Evolutionary conservation across 2,329 filamentous ascomycete species (phyloP), one percentile per base, ranked within the genome.

Genomic region (Davidsoniella virescens): DNA sequence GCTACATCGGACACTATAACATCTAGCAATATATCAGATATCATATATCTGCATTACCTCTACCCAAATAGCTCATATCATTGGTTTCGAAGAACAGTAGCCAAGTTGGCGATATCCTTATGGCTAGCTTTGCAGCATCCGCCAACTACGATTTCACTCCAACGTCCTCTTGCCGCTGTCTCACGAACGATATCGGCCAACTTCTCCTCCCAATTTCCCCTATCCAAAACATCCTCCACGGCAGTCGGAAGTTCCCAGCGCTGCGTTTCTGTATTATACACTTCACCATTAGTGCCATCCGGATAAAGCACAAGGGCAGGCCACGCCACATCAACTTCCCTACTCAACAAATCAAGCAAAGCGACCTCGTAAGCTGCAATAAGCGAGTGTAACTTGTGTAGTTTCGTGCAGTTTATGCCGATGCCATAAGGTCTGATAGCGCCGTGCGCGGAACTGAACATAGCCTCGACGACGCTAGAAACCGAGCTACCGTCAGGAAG

Each of bases 381-480:
- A 55, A 75, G 48, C 0, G 63, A 58, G 2, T 72, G 70, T 26
- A 85, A 65, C 59, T 82, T 78, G 46, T 71, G 67, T 33, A 84
- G 70, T 60, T 80, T 82, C 37, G 72, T 83, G 61, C 80, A 84
- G 62, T 84, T 84, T 58, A 84, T 71, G 1, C 80, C 80, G 20
- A 84, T 68, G 0, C 73, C 79, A 72, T 73, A 79, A 0, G 79
- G 79, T 3, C 62, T 54, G 4, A 54, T 56, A 1, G 45, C 12
- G 0, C 58, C 57, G 4, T 60, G 18, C 1, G 51, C 46, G 0
- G 55, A 57, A 36, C 62, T 60, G 2, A 72, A 58, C 66, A 70
- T 67, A 5, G 63, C 61, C 10, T 57, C 54, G 14, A 67, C 58
- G 5, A 63, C 60, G 4, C 59, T 55, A 18, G 62, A 60, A 2